These are phyloP conservation scores for Aureobasidium namibiae DNA, from an alignment of 2,329 filamentous ascomycete species.

Conservation along the genomic window DNA sequence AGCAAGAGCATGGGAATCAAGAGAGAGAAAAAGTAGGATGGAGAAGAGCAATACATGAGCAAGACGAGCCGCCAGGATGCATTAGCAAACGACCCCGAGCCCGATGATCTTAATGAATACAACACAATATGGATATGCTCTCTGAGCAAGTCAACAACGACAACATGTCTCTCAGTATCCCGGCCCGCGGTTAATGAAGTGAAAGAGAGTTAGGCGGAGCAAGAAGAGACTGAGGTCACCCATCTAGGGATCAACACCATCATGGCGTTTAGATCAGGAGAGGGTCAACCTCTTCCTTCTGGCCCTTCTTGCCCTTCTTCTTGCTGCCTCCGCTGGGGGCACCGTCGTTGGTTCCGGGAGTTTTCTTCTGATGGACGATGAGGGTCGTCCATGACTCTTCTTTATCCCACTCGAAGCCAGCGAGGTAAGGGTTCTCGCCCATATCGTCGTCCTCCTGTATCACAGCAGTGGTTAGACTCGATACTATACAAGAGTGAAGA, in stretches of 20 bases:
- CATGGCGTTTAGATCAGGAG: not conserved
- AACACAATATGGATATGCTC: conserved; percentile 5
- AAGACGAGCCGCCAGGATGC: not conserved
- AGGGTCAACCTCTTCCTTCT: conserved; percentile 20
- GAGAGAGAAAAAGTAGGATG: not conserved
- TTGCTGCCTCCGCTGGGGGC: conserved; percentile 46
- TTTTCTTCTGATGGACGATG: conserved; percentile 75
- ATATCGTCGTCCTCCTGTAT: conserved; percentile 81
- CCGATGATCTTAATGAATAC: not conserved
- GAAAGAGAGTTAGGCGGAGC: conserved; percentile 8
- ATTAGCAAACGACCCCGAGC: not conserved
- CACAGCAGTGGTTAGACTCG: conserved; percentile 15
- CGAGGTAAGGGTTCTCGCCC: conserved; percentile 68
- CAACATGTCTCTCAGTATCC: conserved; percentile 4
- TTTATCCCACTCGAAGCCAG: conserved; percentile 93
- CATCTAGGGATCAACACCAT: not conserved
- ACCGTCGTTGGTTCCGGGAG: conserved; percentile 43
- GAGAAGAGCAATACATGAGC: conserved; percentile 3
- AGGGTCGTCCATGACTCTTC: conserved; percentile 84
- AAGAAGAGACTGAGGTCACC: conserved; percentile 2
- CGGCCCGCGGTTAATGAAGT: conserved; percentile 6
- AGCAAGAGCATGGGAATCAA: not conserved
- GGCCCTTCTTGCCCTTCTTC: conserved; percentile 48
- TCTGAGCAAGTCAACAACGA: not conserved
- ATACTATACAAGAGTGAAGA: not conserved